Conservation (phyloP, 108 stramenopile species). For the Mayamaea pseudoterrestris region DNA sequence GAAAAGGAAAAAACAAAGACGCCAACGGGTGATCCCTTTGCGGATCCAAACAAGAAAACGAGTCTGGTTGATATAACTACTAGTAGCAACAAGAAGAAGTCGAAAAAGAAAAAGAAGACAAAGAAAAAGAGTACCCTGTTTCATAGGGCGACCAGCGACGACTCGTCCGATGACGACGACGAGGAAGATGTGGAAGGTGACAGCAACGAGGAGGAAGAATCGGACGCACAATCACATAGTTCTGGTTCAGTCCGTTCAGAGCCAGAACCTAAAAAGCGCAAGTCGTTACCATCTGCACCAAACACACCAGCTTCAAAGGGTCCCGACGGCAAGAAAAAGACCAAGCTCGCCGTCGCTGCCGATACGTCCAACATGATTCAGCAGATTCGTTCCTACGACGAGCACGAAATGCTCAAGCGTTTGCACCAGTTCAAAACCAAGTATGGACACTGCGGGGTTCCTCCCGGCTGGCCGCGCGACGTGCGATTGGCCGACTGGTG, state of each 20-base stretch:
- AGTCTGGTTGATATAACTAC: not conserved
- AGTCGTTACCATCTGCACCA: too few species aligned
- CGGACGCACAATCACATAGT: too few species aligned
- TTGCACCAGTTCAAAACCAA: not conserved
- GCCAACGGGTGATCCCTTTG: not conserved
- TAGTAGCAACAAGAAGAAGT: not conserved
- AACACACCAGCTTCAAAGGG: too few species aligned
- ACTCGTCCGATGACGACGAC: not conserved
- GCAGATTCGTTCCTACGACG: not conserved
- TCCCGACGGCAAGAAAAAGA: not conserved
- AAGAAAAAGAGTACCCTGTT: not conserved
- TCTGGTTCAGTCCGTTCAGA: too few species aligned
- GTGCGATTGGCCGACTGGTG: conserved; percentile 2
- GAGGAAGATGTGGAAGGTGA: not conserved
- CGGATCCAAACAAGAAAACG: not conserved
- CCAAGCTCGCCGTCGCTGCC: not conserved
- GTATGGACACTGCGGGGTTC: conserved; percentile 2
- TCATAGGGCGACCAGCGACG: too few species aligned
- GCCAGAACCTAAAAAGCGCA: too few species aligned
- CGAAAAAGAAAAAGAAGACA: not conserved
- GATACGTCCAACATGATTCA: not conserved
- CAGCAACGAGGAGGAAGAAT: not conserved
- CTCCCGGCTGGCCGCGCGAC: conserved; percentile 3
- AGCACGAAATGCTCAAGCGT: not conserved
- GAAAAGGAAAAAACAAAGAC: conserved; percentile 1